These are phyloP conservation scores for Mrakia frigida DNA, from an alignment of 768 basidiomycete genomes.

Conservation along the genomic window DNA sequence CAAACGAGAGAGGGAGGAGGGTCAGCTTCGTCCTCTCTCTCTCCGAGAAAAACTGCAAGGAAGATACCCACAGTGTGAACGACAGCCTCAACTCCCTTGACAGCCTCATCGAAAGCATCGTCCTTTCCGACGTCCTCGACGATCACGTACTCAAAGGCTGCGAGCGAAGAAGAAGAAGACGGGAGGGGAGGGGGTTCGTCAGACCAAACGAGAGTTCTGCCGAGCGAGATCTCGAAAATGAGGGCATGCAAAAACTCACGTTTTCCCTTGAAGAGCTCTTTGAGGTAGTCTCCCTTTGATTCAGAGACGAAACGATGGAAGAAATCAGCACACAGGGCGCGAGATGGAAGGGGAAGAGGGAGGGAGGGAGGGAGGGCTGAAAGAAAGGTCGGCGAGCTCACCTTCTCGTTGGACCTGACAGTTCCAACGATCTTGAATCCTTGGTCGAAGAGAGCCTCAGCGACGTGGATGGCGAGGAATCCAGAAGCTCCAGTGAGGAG, in stretches of 20 bases:
- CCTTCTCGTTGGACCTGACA: slow-evolving; percentile 59
- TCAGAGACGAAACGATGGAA: too few relatives aligned
- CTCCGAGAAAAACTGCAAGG: background rate
- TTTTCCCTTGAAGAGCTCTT: slow-evolving; percentile 51
- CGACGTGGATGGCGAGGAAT: slow-evolving; percentile 42
- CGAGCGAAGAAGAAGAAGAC: background rate
- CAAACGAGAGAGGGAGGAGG: background rate
- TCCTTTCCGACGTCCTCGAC: slow-evolving; percentile 30
- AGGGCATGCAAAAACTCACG: background rate
- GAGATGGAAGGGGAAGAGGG: background rate
- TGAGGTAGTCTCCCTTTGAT: slow-evolving; percentile 50
- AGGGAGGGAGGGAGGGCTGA: background rate
- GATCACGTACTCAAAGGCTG: background rate
- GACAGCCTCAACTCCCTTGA: slow-evolving; percentile 68
- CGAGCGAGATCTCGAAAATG: background rate
- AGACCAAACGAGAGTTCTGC: background rate
- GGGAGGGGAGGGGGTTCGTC: background rate
- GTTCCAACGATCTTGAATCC: slow-evolving; percentile 64
- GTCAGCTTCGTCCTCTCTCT: too few relatives aligned
- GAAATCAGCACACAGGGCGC: too few relatives aligned
- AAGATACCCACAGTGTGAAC: slow-evolving; percentile 32
- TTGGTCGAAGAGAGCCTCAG: slow-evolving; percentile 54
- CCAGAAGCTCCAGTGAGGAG: background rate
- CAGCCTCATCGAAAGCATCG: slow-evolving; percentile 71
- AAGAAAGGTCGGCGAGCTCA: background rate